These are phyloP conservation scores for Epichloe gansuensis DNA, from an alignment of 2,329 filamentous ascomycete genomes.

Conservation along the genomic window DNA sequence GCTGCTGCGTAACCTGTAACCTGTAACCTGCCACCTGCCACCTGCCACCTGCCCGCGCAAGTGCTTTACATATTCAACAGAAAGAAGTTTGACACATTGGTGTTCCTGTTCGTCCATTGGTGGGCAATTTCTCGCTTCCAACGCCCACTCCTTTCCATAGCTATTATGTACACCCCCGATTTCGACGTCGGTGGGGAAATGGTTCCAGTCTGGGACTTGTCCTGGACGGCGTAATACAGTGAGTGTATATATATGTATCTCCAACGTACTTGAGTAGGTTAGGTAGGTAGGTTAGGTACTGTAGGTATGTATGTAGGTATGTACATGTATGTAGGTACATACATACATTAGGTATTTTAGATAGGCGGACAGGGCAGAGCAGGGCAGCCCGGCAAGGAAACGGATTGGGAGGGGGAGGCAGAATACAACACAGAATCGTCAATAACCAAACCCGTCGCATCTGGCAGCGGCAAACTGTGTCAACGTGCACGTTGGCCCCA, in stretches of 20 bases:
- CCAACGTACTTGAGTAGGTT: too few relatives aligned
- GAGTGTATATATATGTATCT: too few relatives aligned
- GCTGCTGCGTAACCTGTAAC: slow-evolving; percentile 7
- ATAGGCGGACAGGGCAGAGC: too few relatives aligned
- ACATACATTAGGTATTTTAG: too few relatives aligned
- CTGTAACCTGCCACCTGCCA: too few relatives aligned
- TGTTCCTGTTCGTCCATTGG: slow-evolving; percentile 3
- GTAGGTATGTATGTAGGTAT: too few relatives aligned
- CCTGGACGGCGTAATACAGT: too few relatives aligned
- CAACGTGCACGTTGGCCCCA: neutral
- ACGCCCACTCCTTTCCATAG: slow-evolving; percentile 2
- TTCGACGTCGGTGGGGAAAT: slow-evolving; percentile 1
- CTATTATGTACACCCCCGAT: slow-evolving; percentile 2
- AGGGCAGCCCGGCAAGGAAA: too few relatives aligned
- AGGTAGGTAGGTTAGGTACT: too few relatives aligned
- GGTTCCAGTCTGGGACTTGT: slow-evolving; percentile 1
- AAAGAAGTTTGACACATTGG: slow-evolving; percentile 6
- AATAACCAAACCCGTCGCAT: slow-evolving; percentile 5
- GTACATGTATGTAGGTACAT: too few relatives aligned
- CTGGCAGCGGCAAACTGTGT: neutral
- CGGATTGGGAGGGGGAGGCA: neutral
- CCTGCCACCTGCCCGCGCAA: neutral
- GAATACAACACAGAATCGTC: neutral
- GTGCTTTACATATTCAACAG: slow-evolving; percentile 2
- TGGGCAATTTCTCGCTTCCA: slow-evolving; percentile 4